Evolutionary conservation across 2,329 filamentous ascomycete species (phyloP), one percentile per base, ranked within the genome.

Genomic region (Hypoxylon sp.): DNA sequence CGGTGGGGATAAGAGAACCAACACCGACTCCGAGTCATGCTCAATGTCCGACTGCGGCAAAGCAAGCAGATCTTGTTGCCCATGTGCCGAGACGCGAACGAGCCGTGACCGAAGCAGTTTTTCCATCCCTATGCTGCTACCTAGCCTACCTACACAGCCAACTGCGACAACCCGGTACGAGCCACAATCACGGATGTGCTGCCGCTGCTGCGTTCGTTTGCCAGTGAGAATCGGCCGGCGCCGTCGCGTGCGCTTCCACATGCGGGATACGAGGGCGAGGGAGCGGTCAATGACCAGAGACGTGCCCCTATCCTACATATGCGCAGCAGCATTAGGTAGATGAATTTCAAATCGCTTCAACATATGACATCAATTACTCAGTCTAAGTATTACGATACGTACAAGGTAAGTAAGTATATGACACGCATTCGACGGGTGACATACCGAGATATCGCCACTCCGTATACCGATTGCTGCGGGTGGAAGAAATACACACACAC

Each of bases 1-100:
- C 39, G 55, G 58, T 42, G 52, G 48, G 8, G 48, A 27, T 51
- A 35, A 32, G n/a, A 44, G 10, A 8, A 24, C 47, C 24, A 65
- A 37, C 35, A 21, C 63, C 59, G 37, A 52, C 44, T 29, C 56
- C 61, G 61, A 52, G 19, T 27, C 31, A 15, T 19, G 35, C 35
- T 48, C 47, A 39, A 68, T 65, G 65, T 42, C 61, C 58, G 50
- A 48, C 44, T 53, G 57, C 57, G 65, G 68, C 68, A 63, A 63
- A 70, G 61, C 54, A 56, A 56, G 11, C 35, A 47, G 31, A 44
- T 29, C 48, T 50, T 19, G 11, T 35, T 29, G 27, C 27, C 4
- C 13, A 31, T 29, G 21, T 54, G 44, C 54, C 64, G 50, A 67
- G 46, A 50, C 48, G 37, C 39, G 60, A 58, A 11, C 13, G 54